Evolutionary conservation across 2,329 filamentous ascomycete genomes (phyloP).

Genomic region (Colletotrichum sp.): DNA sequence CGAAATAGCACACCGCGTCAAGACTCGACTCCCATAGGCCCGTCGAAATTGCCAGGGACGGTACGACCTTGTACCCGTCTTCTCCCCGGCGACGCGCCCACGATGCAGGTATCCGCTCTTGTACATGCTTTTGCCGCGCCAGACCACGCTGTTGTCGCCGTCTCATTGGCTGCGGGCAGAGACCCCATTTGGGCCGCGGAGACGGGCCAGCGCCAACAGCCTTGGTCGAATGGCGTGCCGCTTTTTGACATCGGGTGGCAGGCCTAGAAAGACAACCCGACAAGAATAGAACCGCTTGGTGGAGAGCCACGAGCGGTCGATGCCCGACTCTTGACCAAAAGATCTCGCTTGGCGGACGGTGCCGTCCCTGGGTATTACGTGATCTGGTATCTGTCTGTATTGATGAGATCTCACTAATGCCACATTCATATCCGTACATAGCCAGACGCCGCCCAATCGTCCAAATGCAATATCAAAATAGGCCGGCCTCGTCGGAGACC

Average conservation of each 20-base stretch:
- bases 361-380: neutral
- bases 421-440: neutral
- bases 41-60: neutral
- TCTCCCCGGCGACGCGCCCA: constrained; percentile 16
- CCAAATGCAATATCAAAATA: constrained; percentile 1
- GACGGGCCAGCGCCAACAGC: constrained; percentile 11
- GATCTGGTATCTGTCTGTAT: neutral
- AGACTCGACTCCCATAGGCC: neutral
- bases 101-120: constrained; percentile 14
- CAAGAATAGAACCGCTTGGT: constrained; percentile 2
- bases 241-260: neutral
- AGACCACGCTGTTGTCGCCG: neutral
- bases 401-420: constrained; percentile 1
- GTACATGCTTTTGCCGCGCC: constrained; percentile 23
- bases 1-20: constrained; percentile 15
- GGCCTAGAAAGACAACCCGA: constrained; percentile 2
- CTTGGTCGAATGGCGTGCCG: neutral
- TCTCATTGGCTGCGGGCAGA: neutral
- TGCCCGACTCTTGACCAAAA: neutral
- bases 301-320: neutral
- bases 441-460: neutral
- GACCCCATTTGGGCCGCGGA: neutral
- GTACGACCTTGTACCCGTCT: neutral
- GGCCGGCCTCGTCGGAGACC: neutral
- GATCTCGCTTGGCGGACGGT: neutral